Conservation (phyloP, 345 rosid species). For the Eucalyptus camaldulensis region DNA sequence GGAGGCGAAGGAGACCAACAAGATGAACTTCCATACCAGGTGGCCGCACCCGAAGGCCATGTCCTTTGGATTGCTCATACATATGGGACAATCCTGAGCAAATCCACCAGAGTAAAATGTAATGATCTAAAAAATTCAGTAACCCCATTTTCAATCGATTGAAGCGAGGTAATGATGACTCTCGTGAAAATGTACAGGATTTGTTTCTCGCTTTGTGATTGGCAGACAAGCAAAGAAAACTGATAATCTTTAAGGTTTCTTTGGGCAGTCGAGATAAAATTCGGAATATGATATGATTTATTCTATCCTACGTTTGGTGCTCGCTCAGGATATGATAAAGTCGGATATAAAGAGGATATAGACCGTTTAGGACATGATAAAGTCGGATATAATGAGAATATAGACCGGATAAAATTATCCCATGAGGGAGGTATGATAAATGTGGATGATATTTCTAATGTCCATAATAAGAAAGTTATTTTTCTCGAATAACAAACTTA, state of each 20-base stretch:
- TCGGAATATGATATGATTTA: no score
- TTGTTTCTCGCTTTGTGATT: background rate
- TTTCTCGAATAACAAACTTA: no score
- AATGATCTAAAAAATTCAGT: background rate
- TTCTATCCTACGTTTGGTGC: no score
- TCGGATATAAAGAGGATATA: no score
- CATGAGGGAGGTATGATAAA: no score
- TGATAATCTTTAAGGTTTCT: background rate
- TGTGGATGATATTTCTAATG: no score
- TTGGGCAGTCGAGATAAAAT: no score
- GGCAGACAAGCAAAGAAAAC: background rate
- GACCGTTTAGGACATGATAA: no score
- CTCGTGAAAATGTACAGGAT: background rate
- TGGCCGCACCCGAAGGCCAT: slow-evolving; percentile 92
- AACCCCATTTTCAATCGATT: background rate
- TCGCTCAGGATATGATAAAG: no score
- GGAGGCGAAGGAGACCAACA: background rate
- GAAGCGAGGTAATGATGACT: background rate
- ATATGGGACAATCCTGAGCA: slow-evolving; percentile 61
- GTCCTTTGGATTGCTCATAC: slow-evolving; percentile 44
- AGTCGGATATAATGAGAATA: no score
- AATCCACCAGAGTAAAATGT: background rate
- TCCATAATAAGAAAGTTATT: no score
- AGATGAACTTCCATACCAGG: slow-evolving; percentile 21
- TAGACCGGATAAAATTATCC: no score